A percentile compares a stretch with the other conserved stretches of the same genome.
phyloP scores from a whole-genome alignment of 768 basidiomycete species.

The Mycena vitilis region DNA sequence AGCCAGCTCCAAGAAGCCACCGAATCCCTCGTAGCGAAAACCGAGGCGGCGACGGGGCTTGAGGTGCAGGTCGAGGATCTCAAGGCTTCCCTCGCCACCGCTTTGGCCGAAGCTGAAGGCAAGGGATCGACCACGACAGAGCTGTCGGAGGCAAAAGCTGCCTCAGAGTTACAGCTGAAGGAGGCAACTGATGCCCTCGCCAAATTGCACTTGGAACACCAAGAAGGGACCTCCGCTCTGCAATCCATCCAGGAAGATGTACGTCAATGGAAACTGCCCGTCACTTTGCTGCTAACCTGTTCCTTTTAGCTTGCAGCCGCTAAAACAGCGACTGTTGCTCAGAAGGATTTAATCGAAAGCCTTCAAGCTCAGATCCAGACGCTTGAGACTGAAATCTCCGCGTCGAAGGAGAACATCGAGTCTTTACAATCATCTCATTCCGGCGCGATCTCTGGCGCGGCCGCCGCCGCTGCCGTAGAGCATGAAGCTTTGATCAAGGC shows the following conservation, averaged over 20 bases:
- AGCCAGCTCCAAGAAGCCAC: slow-evolving; percentile 70
- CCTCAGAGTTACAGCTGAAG: slow-evolving; percentile 61
- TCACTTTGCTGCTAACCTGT: slow-evolving; percentile 5
- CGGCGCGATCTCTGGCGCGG: slow-evolving; percentile 54
- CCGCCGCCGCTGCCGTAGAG: slow-evolving; percentile 67
- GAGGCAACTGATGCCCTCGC: slow-evolving; percentile 56
- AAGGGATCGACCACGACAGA: slow-evolving; percentile 57
- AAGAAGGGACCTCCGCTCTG: slow-evolving; percentile 50
- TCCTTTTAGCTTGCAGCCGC: slow-evolving; percentile 62
- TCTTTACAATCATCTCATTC: slow-evolving; percentile 60
- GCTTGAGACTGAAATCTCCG: slow-evolving; percentile 62
- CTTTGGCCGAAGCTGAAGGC: slow-evolving; percentile 59
- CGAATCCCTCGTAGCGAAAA: slow-evolving; percentile 65
- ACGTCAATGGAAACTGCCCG: slow-evolving; percentile 33
- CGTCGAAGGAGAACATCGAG: slow-evolving; percentile 66
- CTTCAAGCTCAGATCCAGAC: slow-evolving; percentile 63
- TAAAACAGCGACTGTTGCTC: slow-evolving; percentile 52
- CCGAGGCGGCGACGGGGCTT: slow-evolving; percentile 59
- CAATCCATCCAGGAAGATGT: slow-evolving; percentile 64
- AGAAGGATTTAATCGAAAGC: slow-evolving; percentile 57
- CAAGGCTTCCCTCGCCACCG: slow-evolving; percentile 60
- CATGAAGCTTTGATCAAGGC: slow-evolving; percentile 74
- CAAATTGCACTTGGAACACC: slow-evolving; percentile 46
- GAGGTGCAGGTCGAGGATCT: slow-evolving; percentile 64
- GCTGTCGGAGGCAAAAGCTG: slow-evolving; percentile 61